These are phyloP conservation scores for Pinus taeda DNA, from an alignment of 75 land plant species.

Conservation along the genomic window DNA sequence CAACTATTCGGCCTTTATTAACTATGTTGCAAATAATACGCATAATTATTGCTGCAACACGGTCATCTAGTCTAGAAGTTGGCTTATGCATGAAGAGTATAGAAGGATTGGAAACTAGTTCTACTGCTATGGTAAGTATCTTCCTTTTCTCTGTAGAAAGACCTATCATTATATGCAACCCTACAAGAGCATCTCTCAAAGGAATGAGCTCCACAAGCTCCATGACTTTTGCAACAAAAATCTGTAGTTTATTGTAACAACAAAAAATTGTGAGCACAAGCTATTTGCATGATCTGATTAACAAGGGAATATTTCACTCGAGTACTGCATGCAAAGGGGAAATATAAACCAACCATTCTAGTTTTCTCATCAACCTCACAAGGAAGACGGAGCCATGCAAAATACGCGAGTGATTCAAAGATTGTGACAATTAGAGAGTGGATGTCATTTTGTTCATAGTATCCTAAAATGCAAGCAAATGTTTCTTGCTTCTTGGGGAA, in stretches of 20 bases:
- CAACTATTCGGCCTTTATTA: slow-evolving; percentile 32
- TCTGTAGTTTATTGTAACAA: slow-evolving; percentile 13
- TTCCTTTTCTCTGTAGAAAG: slow-evolving; percentile 39
- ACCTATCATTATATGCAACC: slow-evolving; percentile 27
- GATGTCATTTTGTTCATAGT: slow-evolving; percentile 78
- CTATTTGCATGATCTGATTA: not conserved
- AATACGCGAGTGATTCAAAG: slow-evolving; percentile 60
- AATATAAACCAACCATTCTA: slow-evolving; percentile 31
- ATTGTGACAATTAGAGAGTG: slow-evolving; percentile 74
- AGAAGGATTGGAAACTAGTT: slow-evolving; percentile 34
- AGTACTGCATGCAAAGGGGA: not conserved
- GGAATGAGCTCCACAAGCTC: slow-evolving; percentile 29
- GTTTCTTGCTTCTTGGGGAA: slow-evolving; percentile 73
- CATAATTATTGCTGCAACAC: slow-evolving; percentile 48
- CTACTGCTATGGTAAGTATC: slow-evolving; percentile 29
- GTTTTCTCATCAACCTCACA: slow-evolving; percentile 25
- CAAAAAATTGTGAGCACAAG: not conserved
- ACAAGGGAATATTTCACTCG: not conserved
- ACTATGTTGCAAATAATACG: slow-evolving; percentile 31
- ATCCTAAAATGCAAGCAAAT: slow-evolving; percentile 66
- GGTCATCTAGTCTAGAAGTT: slow-evolving; percentile 39
- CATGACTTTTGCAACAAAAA: slow-evolving; percentile 28
- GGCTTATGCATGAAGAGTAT: slow-evolving; percentile 49
- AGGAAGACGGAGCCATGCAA: slow-evolving; percentile 67
- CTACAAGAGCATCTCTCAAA: slow-evolving; percentile 26